Conservation (phyloP, 2,329 filamentous ascomycete species). For the Fusarium proliferatum region DNA sequence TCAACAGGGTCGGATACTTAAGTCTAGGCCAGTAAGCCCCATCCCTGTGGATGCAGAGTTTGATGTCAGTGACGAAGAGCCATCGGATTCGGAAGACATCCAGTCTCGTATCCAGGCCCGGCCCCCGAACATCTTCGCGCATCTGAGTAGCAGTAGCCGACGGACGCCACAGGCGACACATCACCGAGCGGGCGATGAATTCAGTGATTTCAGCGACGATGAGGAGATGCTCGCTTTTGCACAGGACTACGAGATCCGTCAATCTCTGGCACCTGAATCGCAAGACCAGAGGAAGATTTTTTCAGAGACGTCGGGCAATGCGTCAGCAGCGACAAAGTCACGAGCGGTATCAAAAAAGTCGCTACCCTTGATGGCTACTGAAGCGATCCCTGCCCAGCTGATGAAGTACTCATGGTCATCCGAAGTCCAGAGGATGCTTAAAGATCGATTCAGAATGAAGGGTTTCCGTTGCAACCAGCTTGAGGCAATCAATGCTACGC, state of each 20-base stretch:
- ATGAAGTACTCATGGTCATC: conserved; percentile 84
- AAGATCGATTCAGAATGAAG: conserved; percentile 83
- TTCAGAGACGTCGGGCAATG: conserved; percentile 62
- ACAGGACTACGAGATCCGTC: conserved; percentile 60
- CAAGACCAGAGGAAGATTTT: conserved; percentile 53
- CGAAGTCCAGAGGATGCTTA: conserved; percentile 84
- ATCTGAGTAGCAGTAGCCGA: conserved; percentile 15
- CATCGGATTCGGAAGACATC: conserved; percentile 48
- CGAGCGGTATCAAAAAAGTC: conserved; percentile 50
- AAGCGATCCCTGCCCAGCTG: conserved; percentile 60
- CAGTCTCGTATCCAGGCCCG: conserved; percentile 32
- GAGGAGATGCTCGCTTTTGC: conserved; percentile 64
- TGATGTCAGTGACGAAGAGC: conserved; percentile 44
- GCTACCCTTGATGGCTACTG: conserved; percentile 37
- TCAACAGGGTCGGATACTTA: conserved; percentile 13
- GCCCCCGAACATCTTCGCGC: conserved; percentile 7
- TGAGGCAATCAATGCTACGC: conserved; percentile 93
- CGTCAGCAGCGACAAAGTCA: conserved; percentile 47
- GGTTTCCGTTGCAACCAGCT: conserved; percentile 93
- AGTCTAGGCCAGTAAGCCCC: neutral
- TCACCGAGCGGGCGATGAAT: conserved; percentile 48
- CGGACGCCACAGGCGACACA: conserved; percentile 29
- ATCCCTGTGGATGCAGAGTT: conserved; percentile 33
- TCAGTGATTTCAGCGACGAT: conserved; percentile 63
- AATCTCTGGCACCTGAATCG: conserved; percentile 44